Percentiles rank a stretch among this genome's conserved stretches.
Conservation (phyloP, 2,329 filamentous ascomycete species). For the Colletotrichum salicis region DNA sequence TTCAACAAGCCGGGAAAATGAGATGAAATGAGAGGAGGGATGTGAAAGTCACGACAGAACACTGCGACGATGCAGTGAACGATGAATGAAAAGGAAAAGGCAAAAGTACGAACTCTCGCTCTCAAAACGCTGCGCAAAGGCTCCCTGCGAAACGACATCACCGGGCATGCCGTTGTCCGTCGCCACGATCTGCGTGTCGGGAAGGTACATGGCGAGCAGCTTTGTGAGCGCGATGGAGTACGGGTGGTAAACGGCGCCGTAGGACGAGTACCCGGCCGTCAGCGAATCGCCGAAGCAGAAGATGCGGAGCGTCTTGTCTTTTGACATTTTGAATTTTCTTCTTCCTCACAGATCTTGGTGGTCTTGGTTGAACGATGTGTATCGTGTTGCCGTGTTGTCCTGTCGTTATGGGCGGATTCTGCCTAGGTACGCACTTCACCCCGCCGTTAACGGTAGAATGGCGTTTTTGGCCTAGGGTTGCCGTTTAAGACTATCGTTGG, state of each 20-base stretch:
- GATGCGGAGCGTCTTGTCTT: conserved; percentile 56
- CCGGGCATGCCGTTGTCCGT: conserved; percentile 62
- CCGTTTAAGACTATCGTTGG: not conserved
- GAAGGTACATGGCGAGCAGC: conserved; percentile 58
- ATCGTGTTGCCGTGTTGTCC: not conserved
- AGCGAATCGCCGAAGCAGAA: conserved; percentile 75
- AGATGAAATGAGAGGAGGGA: not conserved
- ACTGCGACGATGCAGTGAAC: not conserved
- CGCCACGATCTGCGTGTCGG: conserved; percentile 51
- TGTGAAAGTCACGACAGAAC: not conserved
- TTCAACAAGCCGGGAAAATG: not conserved
- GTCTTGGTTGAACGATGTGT: not conserved
- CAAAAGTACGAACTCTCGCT: conserved; percentile 48
- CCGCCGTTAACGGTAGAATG: not conserved
- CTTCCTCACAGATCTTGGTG: not conserved
- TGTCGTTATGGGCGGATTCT: not conserved
- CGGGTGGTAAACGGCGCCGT: conserved; percentile 58
- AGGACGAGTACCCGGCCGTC: conserved; percentile 63
- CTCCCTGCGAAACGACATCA: conserved; percentile 55
- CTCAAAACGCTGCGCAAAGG: conserved; percentile 46
- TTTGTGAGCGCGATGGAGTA: conserved; percentile 62
- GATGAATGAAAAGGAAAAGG: not conserved
- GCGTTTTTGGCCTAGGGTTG: too few relatives aligned
- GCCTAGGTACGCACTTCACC: not conserved
- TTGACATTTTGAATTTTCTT: conserved; percentile 1